Conservation (phyloP, 495 filamentous ascomycete genomes). For the Rhizodiscina lignyota region DNA sequence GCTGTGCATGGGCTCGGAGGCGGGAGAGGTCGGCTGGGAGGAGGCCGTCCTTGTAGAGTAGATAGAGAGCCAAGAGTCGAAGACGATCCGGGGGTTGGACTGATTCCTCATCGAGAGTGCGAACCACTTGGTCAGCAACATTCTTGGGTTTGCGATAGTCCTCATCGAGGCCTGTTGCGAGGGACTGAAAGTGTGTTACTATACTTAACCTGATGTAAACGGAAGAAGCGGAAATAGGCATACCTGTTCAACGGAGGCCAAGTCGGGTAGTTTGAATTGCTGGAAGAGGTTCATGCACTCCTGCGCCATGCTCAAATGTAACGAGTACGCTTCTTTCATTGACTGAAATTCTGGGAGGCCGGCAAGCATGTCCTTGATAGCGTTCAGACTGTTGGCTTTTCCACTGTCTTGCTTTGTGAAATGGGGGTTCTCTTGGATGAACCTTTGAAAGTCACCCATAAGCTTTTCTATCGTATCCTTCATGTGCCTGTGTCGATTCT, state of each 20-base stretch:
- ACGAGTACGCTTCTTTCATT: conserved; percentile 85
- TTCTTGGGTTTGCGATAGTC: conserved; percentile 84
- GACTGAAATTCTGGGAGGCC: conserved; percentile 87
- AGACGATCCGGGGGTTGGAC: conserved; percentile 57
- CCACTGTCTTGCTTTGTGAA: conserved; percentile 58
- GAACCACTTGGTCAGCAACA: conserved; percentile 67
- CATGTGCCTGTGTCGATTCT: conserved; percentile 90
- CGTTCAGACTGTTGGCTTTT: conserved; percentile 60
- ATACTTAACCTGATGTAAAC: no score
- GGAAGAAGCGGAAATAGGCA: background rate
- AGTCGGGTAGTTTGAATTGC: conserved; percentile 63
- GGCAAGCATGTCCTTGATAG: conserved; percentile 92
- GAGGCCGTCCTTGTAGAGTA: conserved; percentile 78
- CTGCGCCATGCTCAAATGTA: conserved; percentile 95
- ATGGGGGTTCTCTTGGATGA: conserved; percentile 83
- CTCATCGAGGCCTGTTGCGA: conserved; percentile 87
- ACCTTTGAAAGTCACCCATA: conserved; percentile 81
- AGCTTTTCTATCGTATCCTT: conserved; percentile 91
- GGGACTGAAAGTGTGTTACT: conserved; percentile 28
- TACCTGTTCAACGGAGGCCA: conserved; percentile 70
- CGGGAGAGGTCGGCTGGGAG: conserved; percentile 72
- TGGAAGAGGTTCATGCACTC: conserved; percentile 92
- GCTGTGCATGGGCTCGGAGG: conserved; percentile 65
- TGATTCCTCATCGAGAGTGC: conserved; percentile 65
- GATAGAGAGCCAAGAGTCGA: conserved; percentile 67